A percentile compares a stretch with the other conserved stretches of the same genome.
Conservation (phyloP, 2,329 filamentous ascomycete genomes). For the Salinomyces thailandicus region DNA sequence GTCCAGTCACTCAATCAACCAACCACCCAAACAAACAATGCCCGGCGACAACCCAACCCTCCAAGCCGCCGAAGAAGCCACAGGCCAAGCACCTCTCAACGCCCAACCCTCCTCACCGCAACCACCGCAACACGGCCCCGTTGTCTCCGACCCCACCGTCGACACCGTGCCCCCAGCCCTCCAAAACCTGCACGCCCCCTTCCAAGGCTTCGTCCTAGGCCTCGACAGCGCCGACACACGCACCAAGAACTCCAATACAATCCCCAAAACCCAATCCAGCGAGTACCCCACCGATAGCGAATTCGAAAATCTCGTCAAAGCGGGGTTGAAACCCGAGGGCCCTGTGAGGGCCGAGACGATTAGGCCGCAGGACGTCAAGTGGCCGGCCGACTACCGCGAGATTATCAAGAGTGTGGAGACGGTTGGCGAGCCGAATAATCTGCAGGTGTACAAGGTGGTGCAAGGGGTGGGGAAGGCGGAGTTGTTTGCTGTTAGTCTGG, state of each 20-base stretch:
- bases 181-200: slow-evolving; percentile 5
- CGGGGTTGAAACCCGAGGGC: slow-evolving; percentile 5
- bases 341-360: slow-evolving; percentile 7
- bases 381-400: slow-evolving; percentile 4
- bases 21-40: slow-evolving; percentile 1
- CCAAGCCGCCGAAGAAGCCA: slow-evolving; percentile 4
- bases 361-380: not conserved
- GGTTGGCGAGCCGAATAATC: slow-evolving; percentile 1
- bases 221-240: slow-evolving; percentile 7
- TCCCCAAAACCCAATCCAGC: not conserved
- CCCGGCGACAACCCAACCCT: slow-evolving; percentile 8
- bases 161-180: slow-evolving; percentile 7
- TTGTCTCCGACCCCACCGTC: slow-evolving; percentile 3
- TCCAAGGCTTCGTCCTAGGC: slow-evolving; percentile 5
- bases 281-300: slow-evolving; percentile 4
- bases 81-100: slow-evolving; percentile 7
- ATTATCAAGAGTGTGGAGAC: slow-evolving; percentile 5
- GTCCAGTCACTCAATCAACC: no score
- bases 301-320: slow-evolving; percentile 9
- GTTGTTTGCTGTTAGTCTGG: slow-evolving; percentile 6
- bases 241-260: slow-evolving; percentile 4
- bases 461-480: slow-evolving; percentile 6
- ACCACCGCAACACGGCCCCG: slow-evolving; percentile 6
- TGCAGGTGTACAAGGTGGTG: slow-evolving; percentile 8
- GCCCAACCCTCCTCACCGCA: slow-evolving; percentile 5